These are phyloP conservation scores for Zhuliangozyma blackwelliae DNA, from an alignment of 1,139 yeast genomes.

Conservation along the genomic window DNA sequence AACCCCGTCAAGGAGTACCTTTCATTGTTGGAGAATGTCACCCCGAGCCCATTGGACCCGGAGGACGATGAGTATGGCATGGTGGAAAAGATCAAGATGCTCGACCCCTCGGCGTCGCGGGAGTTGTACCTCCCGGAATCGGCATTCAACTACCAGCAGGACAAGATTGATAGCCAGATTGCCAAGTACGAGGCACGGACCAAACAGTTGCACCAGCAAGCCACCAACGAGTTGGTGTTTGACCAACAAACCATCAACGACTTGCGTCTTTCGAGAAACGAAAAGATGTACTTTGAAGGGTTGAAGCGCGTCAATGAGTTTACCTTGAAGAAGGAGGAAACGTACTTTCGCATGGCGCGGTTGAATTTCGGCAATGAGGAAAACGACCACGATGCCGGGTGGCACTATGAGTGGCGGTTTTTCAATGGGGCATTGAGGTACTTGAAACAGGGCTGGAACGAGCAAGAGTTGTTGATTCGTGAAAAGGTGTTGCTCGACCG, in stretches of 20 bases:
- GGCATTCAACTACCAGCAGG: constrained; percentile 20
- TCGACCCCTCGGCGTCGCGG: constrained; percentile 11
- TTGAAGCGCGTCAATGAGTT: constrained; percentile 14
- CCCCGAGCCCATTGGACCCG: constrained; percentile 13
- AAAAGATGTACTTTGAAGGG: constrained; percentile 19
- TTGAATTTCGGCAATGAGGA: constrained; percentile 12
- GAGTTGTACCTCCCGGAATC: constrained; percentile 14
- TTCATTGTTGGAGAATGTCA: constrained; percentile 8
- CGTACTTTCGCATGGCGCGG: constrained; percentile 29
- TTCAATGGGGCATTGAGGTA: constrained; percentile 16
- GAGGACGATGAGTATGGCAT: constrained; percentile 14
- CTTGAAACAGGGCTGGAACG: constrained; percentile 21
- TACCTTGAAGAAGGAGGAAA: constrained; percentile 16
- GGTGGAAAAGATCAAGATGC: constrained; percentile 12
- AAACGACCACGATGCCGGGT: constrained; percentile 12
- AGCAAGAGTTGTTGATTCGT: constrained; percentile 21
- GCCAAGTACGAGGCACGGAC: constrained; percentile 22
- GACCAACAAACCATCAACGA: constrained; percentile 11
- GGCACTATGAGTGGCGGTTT: constrained; percentile 26
- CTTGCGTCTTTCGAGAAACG: constrained; percentile 14
- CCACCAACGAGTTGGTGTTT: constrained; percentile 24
- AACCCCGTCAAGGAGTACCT: constrained; percentile 17
- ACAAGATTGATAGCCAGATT: constrained; percentile 21
- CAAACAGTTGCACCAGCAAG: constrained; percentile 14
- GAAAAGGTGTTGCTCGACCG: constrained; percentile 16